These are phyloP conservation scores for Colletotrichum karsti DNA, from an alignment of 2,329 filamentous ascomycete genomes.

Conservation along the genomic window DNA sequence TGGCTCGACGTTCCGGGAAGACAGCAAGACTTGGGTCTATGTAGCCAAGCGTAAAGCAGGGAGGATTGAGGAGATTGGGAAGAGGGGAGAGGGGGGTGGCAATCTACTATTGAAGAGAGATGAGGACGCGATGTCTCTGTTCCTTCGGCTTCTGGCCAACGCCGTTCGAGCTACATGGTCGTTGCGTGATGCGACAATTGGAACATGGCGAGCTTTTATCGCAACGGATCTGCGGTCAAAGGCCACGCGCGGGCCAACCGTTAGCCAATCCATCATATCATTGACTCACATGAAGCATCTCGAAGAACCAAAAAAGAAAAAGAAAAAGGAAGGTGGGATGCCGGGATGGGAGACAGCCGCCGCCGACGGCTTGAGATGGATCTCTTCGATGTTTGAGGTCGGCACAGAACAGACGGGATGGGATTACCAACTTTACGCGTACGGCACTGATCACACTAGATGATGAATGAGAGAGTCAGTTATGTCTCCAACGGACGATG, in stretches of 20 bases:
- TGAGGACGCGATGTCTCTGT: constrained; percentile 63
- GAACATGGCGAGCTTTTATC: constrained; percentile 67
- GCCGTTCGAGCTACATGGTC: constrained; percentile 63
- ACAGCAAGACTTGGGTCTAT: no score
- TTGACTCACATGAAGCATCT: neutral
- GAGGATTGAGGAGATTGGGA: no score
- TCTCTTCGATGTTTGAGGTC: neutral
- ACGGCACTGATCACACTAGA: constrained; percentile 55
- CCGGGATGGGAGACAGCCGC: neutral
- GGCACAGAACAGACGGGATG: neutral
- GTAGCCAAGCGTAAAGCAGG: no score
- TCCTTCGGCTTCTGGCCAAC: constrained; percentile 63
- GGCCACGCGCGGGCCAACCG: constrained; percentile 6
- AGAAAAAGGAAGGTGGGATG: neutral
- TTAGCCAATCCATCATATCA: constrained; percentile 18
- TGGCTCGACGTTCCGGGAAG: no score
- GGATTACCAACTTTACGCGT: constrained; percentile 47
- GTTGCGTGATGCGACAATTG: constrained; percentile 63
- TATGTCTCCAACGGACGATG: neutral
- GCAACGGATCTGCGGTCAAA: constrained; percentile 60
- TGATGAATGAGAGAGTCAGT: constrained; percentile 26
- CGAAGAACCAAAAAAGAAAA: no score
- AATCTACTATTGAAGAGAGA: constrained; percentile 69
- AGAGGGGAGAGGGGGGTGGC: constrained; percentile 34
- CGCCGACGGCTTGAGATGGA: neutral